Percentiles rank a stretch among this genome's conserved stretches.
Evolutionary conservation across 2,329 filamentous ascomycete genomes (phyloP).

Genomic region (Albophoma yamanashiensis): DNA sequence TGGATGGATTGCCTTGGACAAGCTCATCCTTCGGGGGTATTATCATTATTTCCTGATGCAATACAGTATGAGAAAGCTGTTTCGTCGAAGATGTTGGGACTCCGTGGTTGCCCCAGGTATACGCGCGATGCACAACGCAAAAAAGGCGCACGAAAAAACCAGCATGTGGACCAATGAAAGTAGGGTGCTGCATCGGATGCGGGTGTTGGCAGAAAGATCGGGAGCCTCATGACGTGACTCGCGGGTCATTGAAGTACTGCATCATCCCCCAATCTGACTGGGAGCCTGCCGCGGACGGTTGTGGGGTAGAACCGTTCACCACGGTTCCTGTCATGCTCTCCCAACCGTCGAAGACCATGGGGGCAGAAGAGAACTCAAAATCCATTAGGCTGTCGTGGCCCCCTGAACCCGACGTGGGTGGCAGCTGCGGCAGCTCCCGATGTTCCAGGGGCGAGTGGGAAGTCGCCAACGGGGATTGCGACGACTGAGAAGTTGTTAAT

Average conservation of each 20-base stretch:
- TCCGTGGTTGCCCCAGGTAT: not conserved
- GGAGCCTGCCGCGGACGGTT: constrained; percentile 9
- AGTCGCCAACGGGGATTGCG: constrained; percentile 16
- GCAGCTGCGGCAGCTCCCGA: constrained; percentile 23
- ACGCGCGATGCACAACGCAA: not conserved
- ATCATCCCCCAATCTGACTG: constrained; percentile 21
- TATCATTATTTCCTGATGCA: constrained; percentile 18
- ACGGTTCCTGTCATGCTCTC: constrained; percentile 25
- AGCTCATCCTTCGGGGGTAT: constrained; percentile 12
- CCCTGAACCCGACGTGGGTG: constrained; percentile 12
- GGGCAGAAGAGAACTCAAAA: constrained; percentile 29
- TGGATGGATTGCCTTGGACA: not conserved
- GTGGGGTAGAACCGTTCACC: constrained; percentile 14
- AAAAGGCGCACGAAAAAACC: not conserved
- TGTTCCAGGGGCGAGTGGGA: constrained; percentile 22
- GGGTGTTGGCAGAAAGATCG: not conserved
- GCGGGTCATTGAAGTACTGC: constrained; percentile 22
- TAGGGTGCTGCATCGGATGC: not conserved
- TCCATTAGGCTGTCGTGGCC: constrained; percentile 26
- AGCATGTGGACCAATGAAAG: not conserved
- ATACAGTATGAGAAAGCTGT: not conserved
- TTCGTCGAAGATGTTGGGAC: not conserved
- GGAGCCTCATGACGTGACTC: constrained; percentile 14
- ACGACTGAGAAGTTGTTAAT: constrained; percentile 13
- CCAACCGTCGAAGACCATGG: constrained; percentile 30